Evolutionary conservation across 352 stramenopile species (phyloP).

Genomic region (Phytophthora citricola): DNA sequence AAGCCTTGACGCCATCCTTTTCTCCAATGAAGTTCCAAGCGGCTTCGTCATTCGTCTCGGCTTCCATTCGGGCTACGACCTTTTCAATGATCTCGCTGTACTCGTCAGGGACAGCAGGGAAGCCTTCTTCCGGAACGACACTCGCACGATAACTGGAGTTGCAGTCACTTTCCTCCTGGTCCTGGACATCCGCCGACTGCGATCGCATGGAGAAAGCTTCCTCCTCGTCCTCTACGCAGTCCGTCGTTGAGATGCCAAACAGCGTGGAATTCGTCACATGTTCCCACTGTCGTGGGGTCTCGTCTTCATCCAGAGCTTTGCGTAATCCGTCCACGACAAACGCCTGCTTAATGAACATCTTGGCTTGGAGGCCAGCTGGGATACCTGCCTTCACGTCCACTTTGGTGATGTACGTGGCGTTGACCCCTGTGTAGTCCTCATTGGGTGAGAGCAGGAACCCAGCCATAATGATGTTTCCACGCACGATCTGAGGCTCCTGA

Average conservation of each 20-base stretch:
- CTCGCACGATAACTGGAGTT: constrained; percentile 1
- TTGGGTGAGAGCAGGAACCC: constrained; percentile 73
- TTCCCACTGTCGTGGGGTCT: constrained; percentile 27
- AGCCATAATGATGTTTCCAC: constrained; percentile 59
- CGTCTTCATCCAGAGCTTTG: constrained; percentile 62
- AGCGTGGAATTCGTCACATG: constrained; percentile 59
- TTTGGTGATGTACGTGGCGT: constrained; percentile 73
- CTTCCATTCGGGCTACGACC: constrained; percentile 58
- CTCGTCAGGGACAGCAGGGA: constrained; percentile 50
- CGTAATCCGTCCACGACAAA: constrained; percentile 70
- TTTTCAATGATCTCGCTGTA: constrained; percentile 70
- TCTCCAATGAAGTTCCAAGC: constrained; percentile 76
- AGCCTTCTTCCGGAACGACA: constrained; percentile 50
- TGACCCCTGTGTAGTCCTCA: constrained; percentile 59
- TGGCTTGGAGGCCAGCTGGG: constrained; percentile 57
- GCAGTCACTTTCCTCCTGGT: constrained; percentile 26
- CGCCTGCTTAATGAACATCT: constrained; percentile 77
- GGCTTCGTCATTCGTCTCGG: constrained; percentile 59
- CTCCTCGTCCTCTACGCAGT: constrained; percentile 55
- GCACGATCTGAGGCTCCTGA: constrained; percentile 58
- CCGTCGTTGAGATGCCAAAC: constrained; percentile 51
- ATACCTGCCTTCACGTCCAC: constrained; percentile 70
- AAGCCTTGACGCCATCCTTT: constrained; percentile 74
- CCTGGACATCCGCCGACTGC: constrained; percentile 17
- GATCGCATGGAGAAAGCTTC: constrained; percentile 34